A percentile compares a stretch with the other conserved stretches of the same genome.
These are phyloP conservation scores for Apiospora rasikravindrae DNA, from an alignment of 2,329 filamentous ascomycete genomes.

Conservation along the genomic window DNA sequence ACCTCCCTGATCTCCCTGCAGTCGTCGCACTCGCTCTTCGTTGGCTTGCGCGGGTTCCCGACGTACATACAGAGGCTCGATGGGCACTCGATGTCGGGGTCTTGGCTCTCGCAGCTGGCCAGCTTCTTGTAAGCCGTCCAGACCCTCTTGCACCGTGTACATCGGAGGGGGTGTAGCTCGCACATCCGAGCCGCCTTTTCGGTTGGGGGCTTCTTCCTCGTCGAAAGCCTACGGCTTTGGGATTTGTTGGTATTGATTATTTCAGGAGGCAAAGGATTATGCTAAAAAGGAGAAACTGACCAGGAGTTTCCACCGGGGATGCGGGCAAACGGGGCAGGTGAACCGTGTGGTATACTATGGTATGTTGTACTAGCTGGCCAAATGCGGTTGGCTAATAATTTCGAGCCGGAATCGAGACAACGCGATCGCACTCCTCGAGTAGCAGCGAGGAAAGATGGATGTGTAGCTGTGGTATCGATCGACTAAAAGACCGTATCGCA, in stretches of 20 bases:
- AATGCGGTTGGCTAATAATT: neutral
- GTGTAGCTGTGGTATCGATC: neutral
- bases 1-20: conserved; percentile 38
- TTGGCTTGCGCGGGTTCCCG: conserved; percentile 39
- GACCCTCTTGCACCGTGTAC: conserved; percentile 37
- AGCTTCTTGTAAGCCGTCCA: conserved; percentile 43
- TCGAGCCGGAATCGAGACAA: neutral
- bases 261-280: neutral
- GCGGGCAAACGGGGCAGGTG: neutral
- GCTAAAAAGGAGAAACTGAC: neutral
- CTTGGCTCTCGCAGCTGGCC: conserved; percentile 42
- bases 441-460: neutral
- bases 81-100: conserved; percentile 37
- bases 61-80: conserved; percentile 45
- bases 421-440: neutral
- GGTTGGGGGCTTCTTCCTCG: neutral
- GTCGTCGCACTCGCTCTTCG: conserved; percentile 39
- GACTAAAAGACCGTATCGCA: neutral
- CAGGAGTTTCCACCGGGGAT: neutral
- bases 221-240: neutral
- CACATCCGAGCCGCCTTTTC: conserved; percentile 37
- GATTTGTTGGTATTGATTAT: neutral
- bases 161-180: conserved; percentile 43
- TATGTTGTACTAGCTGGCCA: neutral
- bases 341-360: neutral